A percentile compares a stretch with the other conserved stretches of the same genome.
Evolutionary conservation across 225 moss, liverwort and hornwort species (phyloP).

Genomic region (Bryoerythrophyllum caledonicum): DNA sequence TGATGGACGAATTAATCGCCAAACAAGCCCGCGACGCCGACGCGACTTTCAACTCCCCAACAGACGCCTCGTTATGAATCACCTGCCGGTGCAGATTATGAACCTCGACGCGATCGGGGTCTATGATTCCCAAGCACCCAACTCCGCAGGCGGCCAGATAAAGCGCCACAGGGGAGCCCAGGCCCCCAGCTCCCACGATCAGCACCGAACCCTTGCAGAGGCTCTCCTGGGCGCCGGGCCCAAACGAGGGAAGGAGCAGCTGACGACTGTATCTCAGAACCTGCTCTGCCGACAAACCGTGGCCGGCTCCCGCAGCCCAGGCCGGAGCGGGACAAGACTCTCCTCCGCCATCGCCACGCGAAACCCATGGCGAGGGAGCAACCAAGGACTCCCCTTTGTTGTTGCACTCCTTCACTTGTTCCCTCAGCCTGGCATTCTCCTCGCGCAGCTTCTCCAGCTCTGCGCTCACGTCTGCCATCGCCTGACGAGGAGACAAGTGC

Average conservation of each 20-base stretch:
- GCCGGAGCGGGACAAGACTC: conserved; percentile 22
- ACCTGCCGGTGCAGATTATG: conserved; percentile 96
- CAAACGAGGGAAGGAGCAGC: conserved; percentile 85
- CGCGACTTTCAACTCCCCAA: conserved; percentile 70
- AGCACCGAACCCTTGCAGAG: conserved; percentile 70
- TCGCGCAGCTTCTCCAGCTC: conserved; percentile 45
- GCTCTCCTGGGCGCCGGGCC: conserved; percentile 73
- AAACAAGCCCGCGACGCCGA: conserved; percentile 79
- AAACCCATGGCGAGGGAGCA: neutral
- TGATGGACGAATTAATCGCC: conserved; percentile 53
- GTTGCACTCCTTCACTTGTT: conserved; percentile 27
- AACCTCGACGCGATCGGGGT: conserved; percentile 82
- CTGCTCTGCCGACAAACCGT: conserved; percentile 62
- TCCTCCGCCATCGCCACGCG: conserved; percentile 12
- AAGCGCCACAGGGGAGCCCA: conserved; percentile 85
- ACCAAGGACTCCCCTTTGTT: no score
- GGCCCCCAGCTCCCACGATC: conserved; percentile 81
- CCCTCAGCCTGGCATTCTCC: conserved; percentile 50
- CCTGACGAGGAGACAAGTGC: neutral
- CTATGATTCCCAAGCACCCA: conserved; percentile 79
- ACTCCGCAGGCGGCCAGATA: conserved; percentile 86
- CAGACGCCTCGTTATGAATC: conserved; percentile 70
- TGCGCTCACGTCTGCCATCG: conserved; percentile 34
- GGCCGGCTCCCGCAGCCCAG: conserved; percentile 48
- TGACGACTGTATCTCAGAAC: conserved; percentile 90